phyloP scores from a whole-genome alignment of 768 basidiomycete genomes.

The Tricholoma hemisulphureum region DNA sequence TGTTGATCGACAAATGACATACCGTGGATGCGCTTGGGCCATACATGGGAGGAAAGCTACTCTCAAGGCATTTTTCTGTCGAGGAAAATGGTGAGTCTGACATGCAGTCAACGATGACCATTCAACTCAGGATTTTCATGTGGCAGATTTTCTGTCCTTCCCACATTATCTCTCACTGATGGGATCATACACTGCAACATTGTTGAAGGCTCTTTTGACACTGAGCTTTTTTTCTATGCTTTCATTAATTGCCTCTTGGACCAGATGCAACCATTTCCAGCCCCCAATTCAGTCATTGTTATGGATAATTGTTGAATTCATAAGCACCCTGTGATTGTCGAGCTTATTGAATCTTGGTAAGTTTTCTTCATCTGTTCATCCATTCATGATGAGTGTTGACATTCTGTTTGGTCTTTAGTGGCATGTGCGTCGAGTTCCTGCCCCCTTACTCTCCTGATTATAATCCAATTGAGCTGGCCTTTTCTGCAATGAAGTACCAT shows the following conservation, averaged over 20 bases:
- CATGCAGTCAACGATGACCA: no score
- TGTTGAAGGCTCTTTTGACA: conserved; percentile 24
- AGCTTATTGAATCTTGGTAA: conserved; percentile 31
- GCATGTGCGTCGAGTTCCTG: no score
- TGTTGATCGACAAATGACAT: not conserved
- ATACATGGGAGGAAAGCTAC: not conserved
- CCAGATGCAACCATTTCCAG: conserved; percentile 29
- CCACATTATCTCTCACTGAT: conserved; percentile 32
- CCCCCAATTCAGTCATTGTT: conserved; percentile 32
- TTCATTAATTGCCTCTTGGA: conserved; percentile 25
- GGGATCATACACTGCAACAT: conserved; percentile 31
- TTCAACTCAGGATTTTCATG: not conserved
- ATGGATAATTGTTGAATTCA: conserved; percentile 41
- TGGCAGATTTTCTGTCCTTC: conserved; percentile 29
- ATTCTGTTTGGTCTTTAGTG: no score
- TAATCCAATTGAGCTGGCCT: conserved; percentile 27
- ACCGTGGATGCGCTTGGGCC: not conserved
- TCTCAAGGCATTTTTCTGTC: not conserved
- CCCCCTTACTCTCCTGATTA: conserved; percentile 29
- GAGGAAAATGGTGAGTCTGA: not conserved
- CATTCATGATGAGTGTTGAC: no score
- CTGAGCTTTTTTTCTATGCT: no score
- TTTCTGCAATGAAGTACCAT: not conserved
- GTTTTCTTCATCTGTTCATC: no score
- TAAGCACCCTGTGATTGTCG: conserved; percentile 23